These are phyloP conservation scores for Daphne laureola DNA, from an alignment of 441 rosid species.

Conservation along the genomic window DNA sequence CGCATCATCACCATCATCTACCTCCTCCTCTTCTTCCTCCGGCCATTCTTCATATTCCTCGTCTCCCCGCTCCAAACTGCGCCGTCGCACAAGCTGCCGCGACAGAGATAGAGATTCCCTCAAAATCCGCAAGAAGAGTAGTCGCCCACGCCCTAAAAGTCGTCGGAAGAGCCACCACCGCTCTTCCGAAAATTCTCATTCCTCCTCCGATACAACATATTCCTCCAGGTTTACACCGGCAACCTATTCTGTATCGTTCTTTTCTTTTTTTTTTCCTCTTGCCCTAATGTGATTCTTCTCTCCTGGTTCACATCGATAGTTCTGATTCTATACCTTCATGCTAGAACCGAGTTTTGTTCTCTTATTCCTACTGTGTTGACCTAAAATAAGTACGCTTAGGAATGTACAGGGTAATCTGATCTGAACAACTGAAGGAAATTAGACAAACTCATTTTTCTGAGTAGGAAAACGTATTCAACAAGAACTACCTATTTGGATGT, in stretches of 20 bases:
- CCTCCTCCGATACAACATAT: slow-evolving; percentile 23
- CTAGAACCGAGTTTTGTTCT: background rate
- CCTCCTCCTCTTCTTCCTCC: slow-evolving; percentile 36
- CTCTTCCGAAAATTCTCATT: slow-evolving; percentile 38
- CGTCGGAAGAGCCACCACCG: slow-evolving; percentile 45
- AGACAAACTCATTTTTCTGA: no score
- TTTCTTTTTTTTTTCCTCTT: no score
- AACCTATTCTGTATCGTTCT: background rate
- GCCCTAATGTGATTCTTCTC: background rate
- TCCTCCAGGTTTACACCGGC: slow-evolving; percentile 40
- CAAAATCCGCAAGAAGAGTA: slow-evolving; percentile 57
- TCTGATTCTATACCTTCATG: no score
- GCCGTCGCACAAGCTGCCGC: slow-evolving; percentile 32
- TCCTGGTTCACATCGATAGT: no score
- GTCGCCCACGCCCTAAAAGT: slow-evolving; percentile 40
- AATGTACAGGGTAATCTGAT: no score
- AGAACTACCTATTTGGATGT: background rate
- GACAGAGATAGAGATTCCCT: slow-evolving; percentile 45
- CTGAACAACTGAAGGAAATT: no score
- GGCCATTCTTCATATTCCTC: slow-evolving; percentile 45
- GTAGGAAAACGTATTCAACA: background rate
- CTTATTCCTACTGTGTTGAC: no score
- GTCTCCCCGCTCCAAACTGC: slow-evolving; percentile 39
- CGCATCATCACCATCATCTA: slow-evolving; percentile 53
- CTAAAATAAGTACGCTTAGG: no score